A percentile compares a stretch with the other conserved stretches of the same genome.
Conservation (phyloP, 2,329 filamentous ascomycete species). For the Sordariomycetes sp. region DNA sequence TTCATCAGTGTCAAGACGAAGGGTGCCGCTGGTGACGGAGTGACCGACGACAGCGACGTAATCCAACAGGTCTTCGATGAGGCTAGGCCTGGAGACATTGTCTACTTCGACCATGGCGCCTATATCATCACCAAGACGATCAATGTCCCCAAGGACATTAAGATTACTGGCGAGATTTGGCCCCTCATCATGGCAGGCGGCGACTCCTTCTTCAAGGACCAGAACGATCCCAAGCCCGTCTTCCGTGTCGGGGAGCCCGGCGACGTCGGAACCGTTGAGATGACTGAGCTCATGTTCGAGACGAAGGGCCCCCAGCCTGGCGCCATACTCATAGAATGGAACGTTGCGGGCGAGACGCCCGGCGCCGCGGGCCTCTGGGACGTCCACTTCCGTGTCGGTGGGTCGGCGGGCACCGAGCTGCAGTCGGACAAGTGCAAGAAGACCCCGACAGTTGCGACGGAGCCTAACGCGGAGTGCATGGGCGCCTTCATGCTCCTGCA, state of each 20-base stretch:
- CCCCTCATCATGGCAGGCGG: constrained; percentile 80
- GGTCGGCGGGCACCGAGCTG: constrained; percentile 71
- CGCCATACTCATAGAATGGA: constrained; percentile 88
- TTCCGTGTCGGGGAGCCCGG: constrained; percentile 74
- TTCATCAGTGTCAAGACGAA: constrained; percentile 77
- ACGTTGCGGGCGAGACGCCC: constrained; percentile 56
- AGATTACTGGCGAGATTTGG: constrained; percentile 88
- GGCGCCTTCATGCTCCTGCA: constrained; percentile 65
- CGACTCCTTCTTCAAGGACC: constrained; percentile 56
- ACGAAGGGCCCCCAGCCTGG: constrained; percentile 76
- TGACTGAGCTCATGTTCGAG: constrained; percentile 77
- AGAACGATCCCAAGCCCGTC: constrained; percentile 68
- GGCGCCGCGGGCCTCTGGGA: constrained; percentile 80
- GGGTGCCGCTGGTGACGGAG: constrained; percentile 81
- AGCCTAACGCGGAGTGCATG: constrained; percentile 56
- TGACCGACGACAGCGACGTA: constrained; percentile 75
- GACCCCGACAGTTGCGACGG: constrained; percentile 52
- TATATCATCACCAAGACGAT: constrained; percentile 63
- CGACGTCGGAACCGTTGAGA: constrained; percentile 72
- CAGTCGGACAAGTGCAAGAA: constrained; percentile 73
- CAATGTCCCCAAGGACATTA: constrained; percentile 66
- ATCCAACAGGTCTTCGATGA: constrained; percentile 71
- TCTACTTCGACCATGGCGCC: constrained; percentile 67
- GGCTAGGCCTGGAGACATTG: constrained; percentile 50
- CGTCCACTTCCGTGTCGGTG: constrained; percentile 88